phyloP scores from a whole-genome alignment of 1,284 basidiomycete genomes.

The Ceratobasidium sp. region DNA sequence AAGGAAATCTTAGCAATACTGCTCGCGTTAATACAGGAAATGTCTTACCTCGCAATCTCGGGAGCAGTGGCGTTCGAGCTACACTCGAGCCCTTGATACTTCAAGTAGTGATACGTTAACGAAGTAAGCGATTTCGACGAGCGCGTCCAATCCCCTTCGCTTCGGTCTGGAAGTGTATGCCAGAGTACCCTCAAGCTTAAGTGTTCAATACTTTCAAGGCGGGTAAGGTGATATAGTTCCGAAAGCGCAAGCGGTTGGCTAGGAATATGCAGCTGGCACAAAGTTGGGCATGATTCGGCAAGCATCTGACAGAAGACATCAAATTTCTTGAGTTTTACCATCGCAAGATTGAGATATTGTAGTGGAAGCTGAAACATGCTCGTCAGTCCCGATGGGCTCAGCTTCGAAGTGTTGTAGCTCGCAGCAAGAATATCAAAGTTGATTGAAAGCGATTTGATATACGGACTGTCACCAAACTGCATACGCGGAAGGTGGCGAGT shows the following conservation, averaged over 20 bases:
- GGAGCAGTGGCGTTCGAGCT: background rate
- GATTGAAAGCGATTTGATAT: background rate
- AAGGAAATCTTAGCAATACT: background rate
- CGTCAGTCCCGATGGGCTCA: background rate
- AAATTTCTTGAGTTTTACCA: background rate
- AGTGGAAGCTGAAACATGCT: background rate
- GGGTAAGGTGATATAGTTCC: background rate
- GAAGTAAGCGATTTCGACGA: background rate
- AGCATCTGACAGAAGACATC: background rate
- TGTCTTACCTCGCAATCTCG: background rate
- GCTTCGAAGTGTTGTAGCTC: background rate
- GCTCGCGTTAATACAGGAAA: background rate
- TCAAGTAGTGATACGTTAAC: background rate
- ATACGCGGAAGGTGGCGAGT: constrained; percentile 9
- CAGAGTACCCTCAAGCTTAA: background rate
- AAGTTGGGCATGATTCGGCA: background rate
- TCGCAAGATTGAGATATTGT: background rate
- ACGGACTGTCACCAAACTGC: background rate
- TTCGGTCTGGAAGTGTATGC: background rate
- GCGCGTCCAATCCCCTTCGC: background rate
- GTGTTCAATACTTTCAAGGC: background rate
- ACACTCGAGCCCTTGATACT: background rate
- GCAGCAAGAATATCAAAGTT: background rate
- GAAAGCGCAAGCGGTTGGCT: background rate
- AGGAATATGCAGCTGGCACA: background rate